Conservation (phyloP, 1,284 basidiomycete genomes). For the Taiwanofungus camphoratus region DNA sequence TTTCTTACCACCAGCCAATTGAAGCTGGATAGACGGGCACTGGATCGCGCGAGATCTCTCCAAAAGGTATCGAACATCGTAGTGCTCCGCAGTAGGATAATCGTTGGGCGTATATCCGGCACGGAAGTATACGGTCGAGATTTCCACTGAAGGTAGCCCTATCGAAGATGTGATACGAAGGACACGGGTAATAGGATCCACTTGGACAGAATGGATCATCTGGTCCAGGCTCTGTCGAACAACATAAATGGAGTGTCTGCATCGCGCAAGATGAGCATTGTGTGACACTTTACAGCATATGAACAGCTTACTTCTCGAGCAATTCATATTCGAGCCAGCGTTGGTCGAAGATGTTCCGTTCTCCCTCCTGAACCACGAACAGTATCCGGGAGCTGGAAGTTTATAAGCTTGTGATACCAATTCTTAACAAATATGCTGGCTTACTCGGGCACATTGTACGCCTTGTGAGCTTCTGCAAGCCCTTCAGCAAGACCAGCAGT, state of each 20-base stretch:
- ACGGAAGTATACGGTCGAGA: conserved; percentile 28
- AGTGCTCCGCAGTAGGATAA: conserved; percentile 59
- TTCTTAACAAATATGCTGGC: conserved; percentile 7
- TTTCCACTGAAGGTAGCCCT: conserved; percentile 33
- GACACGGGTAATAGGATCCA: conserved; percentile 21
- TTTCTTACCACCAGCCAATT: conserved; percentile 94
- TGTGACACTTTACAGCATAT: background rate
- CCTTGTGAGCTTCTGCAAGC: conserved; percentile 74
- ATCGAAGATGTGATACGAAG: conserved; percentile 12
- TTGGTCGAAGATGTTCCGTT: conserved; percentile 98
- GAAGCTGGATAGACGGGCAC: conserved; percentile 87
- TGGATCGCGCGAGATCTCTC: conserved; percentile 86
- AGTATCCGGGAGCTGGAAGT: conserved; percentile 62
- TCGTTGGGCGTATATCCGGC: conserved; percentile 82
- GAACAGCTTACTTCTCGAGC: conserved; percentile 52
- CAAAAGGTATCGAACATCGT: conserved; percentile 68
- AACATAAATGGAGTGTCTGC: conserved; percentile 66
- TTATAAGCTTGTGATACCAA: background rate
- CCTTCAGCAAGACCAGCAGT: conserved; percentile 69
- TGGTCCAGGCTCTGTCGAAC: conserved; percentile 75
- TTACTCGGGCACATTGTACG: conserved; percentile 59
- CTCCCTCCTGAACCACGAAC: conserved; percentile 85
- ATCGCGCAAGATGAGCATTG: background rate
- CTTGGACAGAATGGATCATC: conserved; percentile 44
- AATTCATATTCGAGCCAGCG: conserved; percentile 85